Percentiles rank a stretch among this genome's conserved stretches.
Conservation (phyloP, 176 grass and related monocot species). For the Neostapfia colusana region DNA sequence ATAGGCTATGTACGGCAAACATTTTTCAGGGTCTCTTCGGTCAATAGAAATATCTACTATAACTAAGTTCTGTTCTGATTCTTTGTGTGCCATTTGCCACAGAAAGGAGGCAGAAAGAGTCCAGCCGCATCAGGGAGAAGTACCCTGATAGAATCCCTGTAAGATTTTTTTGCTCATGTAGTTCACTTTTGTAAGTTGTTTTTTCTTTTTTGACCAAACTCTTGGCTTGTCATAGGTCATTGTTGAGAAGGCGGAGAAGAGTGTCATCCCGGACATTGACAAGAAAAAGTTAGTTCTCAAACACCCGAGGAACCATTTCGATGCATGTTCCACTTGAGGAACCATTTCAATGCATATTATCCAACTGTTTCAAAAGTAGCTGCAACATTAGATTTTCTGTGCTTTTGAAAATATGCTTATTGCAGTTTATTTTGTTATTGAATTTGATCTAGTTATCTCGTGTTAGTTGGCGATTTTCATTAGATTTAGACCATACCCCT, state of each 20-base stretch:
- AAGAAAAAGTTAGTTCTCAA: conserved; percentile 85
- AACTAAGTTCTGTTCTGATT: background rate
- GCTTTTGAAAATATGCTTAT: background rate
- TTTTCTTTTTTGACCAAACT: background rate
- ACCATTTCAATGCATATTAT: background rate
- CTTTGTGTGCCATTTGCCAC: background rate
- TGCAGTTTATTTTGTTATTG: background rate
- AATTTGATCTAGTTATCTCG: background rate
- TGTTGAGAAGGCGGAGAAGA: conserved; percentile 94
- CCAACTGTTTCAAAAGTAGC: background rate
- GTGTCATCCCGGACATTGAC: conserved; percentile 89
- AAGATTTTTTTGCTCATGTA: conserved; percentile 5
- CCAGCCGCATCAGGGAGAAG: conserved; percentile 86
- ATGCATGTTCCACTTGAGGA: no score
- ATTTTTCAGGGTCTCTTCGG: background rate
- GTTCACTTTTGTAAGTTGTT: background rate
- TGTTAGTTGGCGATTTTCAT: background rate
- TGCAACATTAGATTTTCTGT: background rate
- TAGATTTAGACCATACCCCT: background rate
- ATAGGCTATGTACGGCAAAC: background rate
- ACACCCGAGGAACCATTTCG: background rate
- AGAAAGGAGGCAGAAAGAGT: conserved; percentile 89
- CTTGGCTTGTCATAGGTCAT: conserved; percentile 64
- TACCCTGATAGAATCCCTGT: conserved; percentile 98
- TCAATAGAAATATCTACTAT: background rate